Percentiles rank a stretch among this genome's conserved stretches.
Evolutionary conservation across 345 rosid genomes (phyloP).

Genomic region (Turritis glabra): DNA sequence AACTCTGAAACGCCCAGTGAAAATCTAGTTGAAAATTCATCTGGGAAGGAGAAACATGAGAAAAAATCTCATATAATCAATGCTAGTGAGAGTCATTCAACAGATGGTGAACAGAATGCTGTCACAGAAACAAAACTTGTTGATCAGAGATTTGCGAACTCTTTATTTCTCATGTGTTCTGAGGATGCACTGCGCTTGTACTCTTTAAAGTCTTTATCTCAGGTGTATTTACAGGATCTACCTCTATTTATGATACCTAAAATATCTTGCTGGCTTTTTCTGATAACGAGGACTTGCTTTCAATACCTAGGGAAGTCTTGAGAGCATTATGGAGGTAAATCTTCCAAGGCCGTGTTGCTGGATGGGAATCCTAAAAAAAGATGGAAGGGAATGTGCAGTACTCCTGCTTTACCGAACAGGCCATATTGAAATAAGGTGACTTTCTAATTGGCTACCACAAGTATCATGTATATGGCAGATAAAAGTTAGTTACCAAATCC

Average conservation of each 20-base stretch:
- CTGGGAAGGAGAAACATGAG: slow-evolving; percentile 41
- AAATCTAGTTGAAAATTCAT: slow-evolving; percentile 26
- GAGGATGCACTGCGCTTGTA: slow-evolving; percentile 63
- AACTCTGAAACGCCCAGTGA: slow-evolving; percentile 41
- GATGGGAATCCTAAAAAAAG: slow-evolving; percentile 62
- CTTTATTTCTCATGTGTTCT: slow-evolving; percentile 57
- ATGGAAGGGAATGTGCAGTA: slow-evolving; percentile 54
- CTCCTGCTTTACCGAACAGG: slow-evolving; percentile 70
- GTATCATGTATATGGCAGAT: slow-evolving; percentile 21
- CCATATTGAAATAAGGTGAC: slow-evolving; percentile 72
- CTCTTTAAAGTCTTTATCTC: slow-evolving; percentile 55
- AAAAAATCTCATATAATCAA: slow-evolving; percentile 37
- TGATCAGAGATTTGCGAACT: slow-evolving; percentile 39
- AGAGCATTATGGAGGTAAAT: slow-evolving; percentile 49
- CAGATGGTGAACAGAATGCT: slow-evolving; percentile 38
- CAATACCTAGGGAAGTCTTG: slow-evolving; percentile 54
- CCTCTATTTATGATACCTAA: slow-evolving; percentile 15
- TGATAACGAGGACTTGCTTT: slow-evolving; percentile 36
- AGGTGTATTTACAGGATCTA: slow-evolving; percentile 49
- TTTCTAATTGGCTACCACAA: slow-evolving; percentile 5
- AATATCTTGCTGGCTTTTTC: slow-evolving; percentile 30
- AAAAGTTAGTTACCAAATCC: slow-evolving; percentile 16
- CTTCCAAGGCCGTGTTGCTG: slow-evolving; percentile 72
- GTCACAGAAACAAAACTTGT: slow-evolving; percentile 40
- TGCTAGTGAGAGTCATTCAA: slow-evolving; percentile 39